Evolutionary conservation across 1,284 basidiomycete genomes (phyloP), one percentile per base, ranked within the genome.

Genomic region (Ceratobasidium sp.): DNA sequence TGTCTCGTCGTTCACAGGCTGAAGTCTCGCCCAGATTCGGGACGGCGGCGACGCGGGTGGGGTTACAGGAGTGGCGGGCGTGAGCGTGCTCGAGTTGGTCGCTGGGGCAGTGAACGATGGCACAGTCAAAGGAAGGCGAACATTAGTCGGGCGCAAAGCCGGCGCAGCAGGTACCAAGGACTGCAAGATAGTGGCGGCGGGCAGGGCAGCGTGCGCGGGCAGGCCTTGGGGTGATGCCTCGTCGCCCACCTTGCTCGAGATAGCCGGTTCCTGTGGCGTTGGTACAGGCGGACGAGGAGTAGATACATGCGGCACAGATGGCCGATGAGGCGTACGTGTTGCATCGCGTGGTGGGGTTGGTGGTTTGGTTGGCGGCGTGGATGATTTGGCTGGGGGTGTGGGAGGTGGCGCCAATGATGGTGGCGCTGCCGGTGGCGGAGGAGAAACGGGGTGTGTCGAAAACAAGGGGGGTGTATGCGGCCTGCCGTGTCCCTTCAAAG

Each of bases 401-500:
- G 40, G 53, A 48, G 66, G 33, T 53, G 62, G 53, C 21, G 66
- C 25, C 28, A 69, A 46, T 7, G 66, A 40, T 21, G 66, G 66
- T 21, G 66, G 66, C 12, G 63, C 63, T 3, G 63, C 63, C 14
- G 51, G 63, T 21, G 63, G 63, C 25, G 63, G 51, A 67, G 66
- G 66, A 18, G 66, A 46, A 38, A 53, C 38, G 8, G 66, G 53
- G 25, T 69, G 53, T 18, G 66, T 69, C 28, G 66, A 69, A 25
- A 69, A 69, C n/a, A 69, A 42, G 28, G 66, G 66, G 21, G 66
- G 66, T 23, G 66, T 69, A 38, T 69, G 66, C 3, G 66, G 54
- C 28, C 66, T 54, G 21, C 51, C 51, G 25, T 59, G 38, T 18
- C 23, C 38, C 66, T 69, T 46, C 25, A 59, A 8, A 25, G 16